phyloP scores from a whole-genome alignment of 2,329 filamentous ascomycete species.

The Verticillium nonalfalfae region DNA sequence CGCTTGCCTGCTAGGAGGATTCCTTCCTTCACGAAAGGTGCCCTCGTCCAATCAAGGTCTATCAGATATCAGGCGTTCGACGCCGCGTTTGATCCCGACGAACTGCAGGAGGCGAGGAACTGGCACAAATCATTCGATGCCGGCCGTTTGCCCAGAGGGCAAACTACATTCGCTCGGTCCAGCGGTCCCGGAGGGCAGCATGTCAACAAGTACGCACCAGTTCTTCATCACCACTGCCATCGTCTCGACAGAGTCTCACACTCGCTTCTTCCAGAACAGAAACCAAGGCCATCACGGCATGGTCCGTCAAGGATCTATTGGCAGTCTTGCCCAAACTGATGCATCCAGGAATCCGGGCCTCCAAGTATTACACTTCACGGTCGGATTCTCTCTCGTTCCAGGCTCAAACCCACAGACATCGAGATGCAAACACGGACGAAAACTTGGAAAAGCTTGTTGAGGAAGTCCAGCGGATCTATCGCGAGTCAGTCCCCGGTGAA shows the following conservation, averaged over 20 bases:
- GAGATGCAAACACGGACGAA: conserved; percentile 44
- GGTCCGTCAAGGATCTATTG: conserved; percentile 40
- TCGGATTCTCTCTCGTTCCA: conserved; percentile 49
- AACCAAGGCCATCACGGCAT: conserved; percentile 50
- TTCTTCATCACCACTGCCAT: background rate
- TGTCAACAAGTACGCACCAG: conserved; percentile 47
- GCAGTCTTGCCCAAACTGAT: conserved; percentile 39
- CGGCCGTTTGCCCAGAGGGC: conserved; percentile 40
- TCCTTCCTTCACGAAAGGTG: background rate
- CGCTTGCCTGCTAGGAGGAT: background rate
- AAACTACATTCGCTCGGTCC: conserved; percentile 49
- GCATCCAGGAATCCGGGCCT: conserved; percentile 38
- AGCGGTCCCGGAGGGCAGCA: conserved; percentile 57
- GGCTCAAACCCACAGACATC: conserved; percentile 47
- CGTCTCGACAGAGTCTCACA: background rate
- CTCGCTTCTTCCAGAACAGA: conserved; percentile 40
- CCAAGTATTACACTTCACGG: conserved; percentile 45
- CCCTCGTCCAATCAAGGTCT: conserved; percentile 1
- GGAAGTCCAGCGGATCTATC: conserved; percentile 42
- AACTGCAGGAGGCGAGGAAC: conserved; percentile 41
- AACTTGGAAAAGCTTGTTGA: conserved; percentile 43
- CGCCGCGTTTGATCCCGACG: conserved; percentile 40
- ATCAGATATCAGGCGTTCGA: conserved; percentile 41
- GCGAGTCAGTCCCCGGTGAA: conserved; percentile 36
- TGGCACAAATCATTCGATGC: conserved; percentile 42